Evolutionary conservation across 306 rosid genomes (phyloP).

Genomic region (Vigna nakashimae): DNA sequence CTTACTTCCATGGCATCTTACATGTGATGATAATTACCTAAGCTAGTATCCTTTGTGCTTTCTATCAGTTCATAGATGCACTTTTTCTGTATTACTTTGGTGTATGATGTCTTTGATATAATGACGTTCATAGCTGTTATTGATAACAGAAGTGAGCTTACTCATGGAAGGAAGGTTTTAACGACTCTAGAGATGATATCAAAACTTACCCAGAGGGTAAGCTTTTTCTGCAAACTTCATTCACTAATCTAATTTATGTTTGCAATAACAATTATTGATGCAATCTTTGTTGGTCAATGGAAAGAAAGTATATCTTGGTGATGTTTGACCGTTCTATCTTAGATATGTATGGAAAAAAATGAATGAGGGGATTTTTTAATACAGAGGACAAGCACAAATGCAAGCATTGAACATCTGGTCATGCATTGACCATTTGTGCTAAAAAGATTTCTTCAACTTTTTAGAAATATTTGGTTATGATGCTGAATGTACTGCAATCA

Average conservation of each 20-base stretch:
- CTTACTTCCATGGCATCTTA: neutral
- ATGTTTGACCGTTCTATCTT: conserved; percentile 12
- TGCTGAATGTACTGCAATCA: neutral
- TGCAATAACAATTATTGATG: conserved; percentile 9
- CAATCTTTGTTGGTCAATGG: conserved; percentile 14
- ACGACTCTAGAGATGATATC: conserved; percentile 79
- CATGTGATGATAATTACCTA: neutral
- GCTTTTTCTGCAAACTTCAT: conserved; percentile 21
- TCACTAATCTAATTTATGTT: conserved; percentile 36
- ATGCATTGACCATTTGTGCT: neutral
- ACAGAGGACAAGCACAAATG: neutral
- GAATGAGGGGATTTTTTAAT: conserved; percentile 22
- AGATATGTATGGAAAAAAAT: conserved; percentile 17
- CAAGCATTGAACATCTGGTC: conserved; percentile 21
- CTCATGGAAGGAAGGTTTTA: conserved; percentile 86
- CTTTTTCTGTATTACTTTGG: conserved; percentile 27
- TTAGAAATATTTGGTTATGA: neutral
- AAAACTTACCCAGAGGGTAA: conserved; percentile 85
- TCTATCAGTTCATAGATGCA: conserved; percentile 22
- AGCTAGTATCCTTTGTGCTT: conserved; percentile 9
- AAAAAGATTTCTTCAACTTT: neutral
- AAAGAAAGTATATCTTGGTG: conserved; percentile 24
- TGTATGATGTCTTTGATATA: conserved; percentile 35
- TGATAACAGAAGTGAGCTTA: conserved; percentile 79
- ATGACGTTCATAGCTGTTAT: conserved; percentile 44